Conservation (phyloP, 257 asterid species). For the Solanum virginianum region DNA sequence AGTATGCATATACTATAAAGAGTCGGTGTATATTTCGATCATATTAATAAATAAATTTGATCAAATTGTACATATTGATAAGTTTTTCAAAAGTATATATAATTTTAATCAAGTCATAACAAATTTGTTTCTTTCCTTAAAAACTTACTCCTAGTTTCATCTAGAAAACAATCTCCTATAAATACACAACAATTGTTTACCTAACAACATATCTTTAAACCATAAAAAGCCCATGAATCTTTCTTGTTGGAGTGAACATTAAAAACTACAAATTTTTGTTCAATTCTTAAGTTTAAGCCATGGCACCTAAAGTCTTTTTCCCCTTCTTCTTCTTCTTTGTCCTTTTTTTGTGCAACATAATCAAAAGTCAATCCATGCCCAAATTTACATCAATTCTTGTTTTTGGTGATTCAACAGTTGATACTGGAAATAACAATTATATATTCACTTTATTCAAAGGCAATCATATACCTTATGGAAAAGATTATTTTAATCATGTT, state of each 20-base stretch:
- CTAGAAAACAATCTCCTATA: background rate
- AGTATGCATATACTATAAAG: background rate
- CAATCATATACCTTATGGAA: background rate
- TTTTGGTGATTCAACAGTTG: constrained; percentile 1
- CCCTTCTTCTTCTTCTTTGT: background rate
- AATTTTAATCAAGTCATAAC: background rate
- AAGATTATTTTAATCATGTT: background rate
- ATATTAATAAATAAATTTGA: background rate
- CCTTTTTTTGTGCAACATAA: background rate
- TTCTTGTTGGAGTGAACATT: background rate
- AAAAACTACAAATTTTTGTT: background rate
- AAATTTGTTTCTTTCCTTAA: background rate
- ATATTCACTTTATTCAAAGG: background rate
- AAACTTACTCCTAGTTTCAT: background rate
- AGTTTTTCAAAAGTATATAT: background rate
- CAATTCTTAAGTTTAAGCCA: background rate
- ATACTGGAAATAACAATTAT: background rate
- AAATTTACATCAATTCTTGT: background rate
- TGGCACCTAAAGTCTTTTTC: background rate
- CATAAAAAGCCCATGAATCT: background rate
- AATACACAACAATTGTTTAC: background rate
- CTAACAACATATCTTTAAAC: background rate
- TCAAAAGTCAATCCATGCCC: background rate
- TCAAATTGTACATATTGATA: background rate
- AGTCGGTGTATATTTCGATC: background rate